phyloP scores from a whole-genome alignment of 1,284 basidiomycete genomes.

The Cryptococcus sp. region DNA sequence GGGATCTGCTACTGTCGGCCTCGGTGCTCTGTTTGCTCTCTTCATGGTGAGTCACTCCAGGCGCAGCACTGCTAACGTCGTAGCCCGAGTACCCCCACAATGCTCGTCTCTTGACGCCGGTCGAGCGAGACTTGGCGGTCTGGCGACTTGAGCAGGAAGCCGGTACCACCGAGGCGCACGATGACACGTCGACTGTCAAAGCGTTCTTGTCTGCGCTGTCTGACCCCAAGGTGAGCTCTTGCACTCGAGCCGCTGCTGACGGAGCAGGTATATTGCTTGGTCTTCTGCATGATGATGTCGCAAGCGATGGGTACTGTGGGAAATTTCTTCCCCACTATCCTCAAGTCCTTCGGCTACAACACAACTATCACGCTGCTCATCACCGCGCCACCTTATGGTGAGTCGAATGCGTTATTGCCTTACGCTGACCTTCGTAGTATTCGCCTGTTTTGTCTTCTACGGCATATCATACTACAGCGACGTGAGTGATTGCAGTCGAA shows the following conservation, averaged over 20 bases:
- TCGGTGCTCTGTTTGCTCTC: conserved; percentile 20
- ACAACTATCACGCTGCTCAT: conserved; percentile 41
- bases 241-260: not conserved
- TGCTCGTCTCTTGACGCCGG: conserved; percentile 23
- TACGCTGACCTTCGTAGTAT: conserved; percentile 4
- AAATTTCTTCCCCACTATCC: conserved; percentile 26
- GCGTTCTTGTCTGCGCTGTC: conserved; percentile 22
- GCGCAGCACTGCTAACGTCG: not conserved
- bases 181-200: conserved; percentile 15
- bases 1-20: conserved; percentile 26
- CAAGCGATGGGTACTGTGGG: conserved; percentile 19
- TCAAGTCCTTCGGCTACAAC: conserved; percentile 34
- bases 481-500: conserved; percentile 5
- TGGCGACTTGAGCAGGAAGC: conserved; percentile 35
- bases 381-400: conserved; percentile 29
- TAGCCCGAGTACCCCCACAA: conserved; percentile 34
- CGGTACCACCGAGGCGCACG: conserved; percentile 21
- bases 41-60: conserved; percentile 15
- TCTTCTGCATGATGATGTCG: conserved; percentile 16
- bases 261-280: conserved; percentile 11
- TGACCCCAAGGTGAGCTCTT: conserved; percentile 21
- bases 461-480: conserved; percentile 14
- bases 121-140: conserved; percentile 30
- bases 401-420: not conserved
- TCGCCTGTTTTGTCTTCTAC: conserved; percentile 24